A percentile compares a stretch with the other conserved stretches of the same genome.
Conservation (phyloP, 2,329 filamentous ascomycete genomes). For the Penicillium sp. region DNA sequence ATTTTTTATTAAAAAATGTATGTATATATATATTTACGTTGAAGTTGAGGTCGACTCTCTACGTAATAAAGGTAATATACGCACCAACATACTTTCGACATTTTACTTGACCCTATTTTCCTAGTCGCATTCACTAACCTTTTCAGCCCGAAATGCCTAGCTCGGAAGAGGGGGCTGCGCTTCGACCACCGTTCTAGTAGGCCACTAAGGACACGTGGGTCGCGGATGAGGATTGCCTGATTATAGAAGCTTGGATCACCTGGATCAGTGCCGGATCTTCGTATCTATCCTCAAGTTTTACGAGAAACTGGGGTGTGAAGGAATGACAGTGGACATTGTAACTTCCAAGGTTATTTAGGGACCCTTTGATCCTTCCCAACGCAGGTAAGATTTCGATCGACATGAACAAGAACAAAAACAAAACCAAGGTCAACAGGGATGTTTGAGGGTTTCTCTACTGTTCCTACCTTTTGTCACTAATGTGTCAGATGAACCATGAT, state of each 20-base stretch:
- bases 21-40: too few species aligned
- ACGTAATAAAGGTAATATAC: not conserved
- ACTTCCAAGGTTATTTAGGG: too few species aligned
- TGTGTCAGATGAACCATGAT: slow-evolving; percentile 17
- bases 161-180: not conserved
- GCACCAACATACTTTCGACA: not conserved
- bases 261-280: not conserved
- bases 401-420: not conserved
- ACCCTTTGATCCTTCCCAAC: too few species aligned
- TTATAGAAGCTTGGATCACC: slow-evolving; percentile 11
- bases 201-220: slow-evolving; percentile 8
- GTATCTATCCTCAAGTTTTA: not conserved
- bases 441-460: not conserved
- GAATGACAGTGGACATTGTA: too few species aligned
- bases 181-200: not conserved
- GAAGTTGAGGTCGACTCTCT: too few species aligned
- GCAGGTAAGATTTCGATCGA: not conserved
- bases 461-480: not conserved
- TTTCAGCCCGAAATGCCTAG: not conserved
- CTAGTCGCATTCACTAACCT: not conserved
- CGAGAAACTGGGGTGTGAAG: too few species aligned
- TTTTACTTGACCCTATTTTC: not conserved
- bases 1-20: too few species aligned
- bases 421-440: not conserved
- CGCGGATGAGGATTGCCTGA: slow-evolving; percentile 6